Base-by-base conservation (phyloP, 2,329 filamentous ascomycete species). In the Rhynchosporium agropyri region DNA sequence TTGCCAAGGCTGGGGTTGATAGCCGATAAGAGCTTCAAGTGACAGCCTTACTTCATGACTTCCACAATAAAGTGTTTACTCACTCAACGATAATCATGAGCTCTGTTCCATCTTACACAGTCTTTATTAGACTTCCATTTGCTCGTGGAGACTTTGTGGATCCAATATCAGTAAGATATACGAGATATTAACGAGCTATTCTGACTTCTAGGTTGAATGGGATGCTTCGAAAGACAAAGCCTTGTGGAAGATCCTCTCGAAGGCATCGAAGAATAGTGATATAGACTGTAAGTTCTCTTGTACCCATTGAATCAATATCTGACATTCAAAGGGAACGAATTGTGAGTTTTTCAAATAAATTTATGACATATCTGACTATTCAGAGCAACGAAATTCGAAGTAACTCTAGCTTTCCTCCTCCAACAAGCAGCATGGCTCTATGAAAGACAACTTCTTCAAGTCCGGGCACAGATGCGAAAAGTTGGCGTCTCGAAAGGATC, bases 341-440 rank as follows among this genome's bases (percentile, higher is more conserved):
- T 93, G 90, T 94, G 83, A 76, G 84, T 77, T 20, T 57, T 28
- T 26, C 46, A 26, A 13, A 10, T 5, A 20, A 29, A 51, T 58
- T 15, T 31, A 28, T 33, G 20, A 28, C 43, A 42, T 64, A 56
- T 60, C 31, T 62, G 42, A 29, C 15, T 36, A 36, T 26, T 40
- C 55, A 89, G 89, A 73, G 91, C 91, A 53, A 81, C 84, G 58
- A 82, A 85, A 51, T 97, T 97, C 76, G 84, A 93, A 66, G 94
- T 97, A 26, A 89, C 91, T 31, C 86, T 96, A 63, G 84, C 92
- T 46, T 98, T 98, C 73, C 83, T 99, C 38, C 84, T 97, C 15
- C 91, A 97, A 74, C 92, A 99, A 77, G 92, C 92, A 67, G 92
- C 92, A 76, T 97, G 92, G 84, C 84, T 98, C 5, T 97, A 95